Percentiles rank a stretch among this genome's conserved stretches.
phyloP scores from a whole-genome alignment of 129 eudicot species.

The Lactuca sativa region DNA sequence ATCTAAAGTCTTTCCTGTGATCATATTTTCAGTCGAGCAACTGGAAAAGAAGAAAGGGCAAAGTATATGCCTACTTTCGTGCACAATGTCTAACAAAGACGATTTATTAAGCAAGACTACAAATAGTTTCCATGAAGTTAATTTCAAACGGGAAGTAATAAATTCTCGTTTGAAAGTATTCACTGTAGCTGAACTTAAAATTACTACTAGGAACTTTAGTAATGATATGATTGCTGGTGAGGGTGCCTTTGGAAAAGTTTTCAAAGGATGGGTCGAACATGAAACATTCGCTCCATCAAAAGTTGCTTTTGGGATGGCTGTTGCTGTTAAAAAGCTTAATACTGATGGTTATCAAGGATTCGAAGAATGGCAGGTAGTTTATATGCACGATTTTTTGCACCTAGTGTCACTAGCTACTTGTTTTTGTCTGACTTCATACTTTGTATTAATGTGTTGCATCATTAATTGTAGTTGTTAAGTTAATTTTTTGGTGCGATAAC shows the following conservation, averaged over 20 bases:
- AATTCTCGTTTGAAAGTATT: conserved; percentile 33
- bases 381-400: background rate
- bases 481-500: background rate
- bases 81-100: conserved; percentile 16
- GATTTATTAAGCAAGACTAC: background rate
- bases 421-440: too few species aligned
- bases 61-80: conserved; percentile 1
- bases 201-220: conserved; percentile 39
- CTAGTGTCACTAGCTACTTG: background rate
- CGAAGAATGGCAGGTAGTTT: conserved; percentile 40
- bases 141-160: conserved; percentile 8
- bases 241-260: conserved; percentile 39
- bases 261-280: conserved; percentile 34
- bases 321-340: conserved; percentile 35
- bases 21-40: background rate
- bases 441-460: background rate
- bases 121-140: conserved; percentile 4
- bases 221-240: conserved; percentile 28
- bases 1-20: background rate
- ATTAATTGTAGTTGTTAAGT: background rate
- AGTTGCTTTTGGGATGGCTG: conserved; percentile 26
- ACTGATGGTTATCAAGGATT: conserved; percentile 19
- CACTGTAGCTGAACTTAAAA: conserved; percentile 34
- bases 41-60: conserved; percentile 6
- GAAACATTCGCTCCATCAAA: conserved; percentile 24